These are phyloP conservation scores for Exobasidium cylindrosporum DNA, from an alignment of 1,284 basidiomycete species.

Conservation along the genomic window DNA sequence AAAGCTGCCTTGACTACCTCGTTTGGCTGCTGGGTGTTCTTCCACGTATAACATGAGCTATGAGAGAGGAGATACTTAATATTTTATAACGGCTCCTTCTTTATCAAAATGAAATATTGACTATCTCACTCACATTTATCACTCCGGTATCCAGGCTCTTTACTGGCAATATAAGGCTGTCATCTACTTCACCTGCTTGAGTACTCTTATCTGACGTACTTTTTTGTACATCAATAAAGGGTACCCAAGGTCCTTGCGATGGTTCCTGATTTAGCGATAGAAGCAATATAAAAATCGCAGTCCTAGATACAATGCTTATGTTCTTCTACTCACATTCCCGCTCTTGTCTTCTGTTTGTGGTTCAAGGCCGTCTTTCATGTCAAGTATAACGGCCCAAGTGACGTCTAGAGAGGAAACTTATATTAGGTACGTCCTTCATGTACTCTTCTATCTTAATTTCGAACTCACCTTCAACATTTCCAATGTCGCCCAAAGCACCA, in stretches of 20 bases:
- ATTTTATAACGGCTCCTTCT: too few species aligned
- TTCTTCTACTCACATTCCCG: neutral
- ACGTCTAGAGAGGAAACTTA: slow-evolving; percentile 2
- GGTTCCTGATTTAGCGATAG: neutral
- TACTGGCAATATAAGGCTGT: slow-evolving; percentile 14
- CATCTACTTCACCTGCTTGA: slow-evolving; percentile 7
- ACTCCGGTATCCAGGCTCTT: slow-evolving; percentile 20
- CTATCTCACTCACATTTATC: slow-evolving; percentile 19
- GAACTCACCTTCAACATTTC: slow-evolving; percentile 2
- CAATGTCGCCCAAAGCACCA: slow-evolving; percentile 13
- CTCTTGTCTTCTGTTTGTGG: slow-evolving; percentile 14
- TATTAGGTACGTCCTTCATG: neutral
- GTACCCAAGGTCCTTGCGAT: slow-evolving; percentile 13
- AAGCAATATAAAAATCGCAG: neutral
- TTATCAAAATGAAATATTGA: too few species aligned
- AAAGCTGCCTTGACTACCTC: neutral
- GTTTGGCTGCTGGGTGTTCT: slow-evolving; percentile 17
- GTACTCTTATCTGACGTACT: neutral
- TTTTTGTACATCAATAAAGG: slow-evolving; percentile 3
- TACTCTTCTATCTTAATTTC: neutral
- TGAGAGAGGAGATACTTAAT: slow-evolving; percentile 1
- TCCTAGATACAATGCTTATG: neutral
- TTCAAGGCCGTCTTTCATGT: slow-evolving; percentile 2
- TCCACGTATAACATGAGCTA: slow-evolving; percentile 18
- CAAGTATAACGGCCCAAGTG: slow-evolving; percentile 13